These are phyloP conservation scores for Cladobotryum mycophilum DNA, from an alignment of 2,329 filamentous ascomycete species.

Conservation along the genomic window DNA sequence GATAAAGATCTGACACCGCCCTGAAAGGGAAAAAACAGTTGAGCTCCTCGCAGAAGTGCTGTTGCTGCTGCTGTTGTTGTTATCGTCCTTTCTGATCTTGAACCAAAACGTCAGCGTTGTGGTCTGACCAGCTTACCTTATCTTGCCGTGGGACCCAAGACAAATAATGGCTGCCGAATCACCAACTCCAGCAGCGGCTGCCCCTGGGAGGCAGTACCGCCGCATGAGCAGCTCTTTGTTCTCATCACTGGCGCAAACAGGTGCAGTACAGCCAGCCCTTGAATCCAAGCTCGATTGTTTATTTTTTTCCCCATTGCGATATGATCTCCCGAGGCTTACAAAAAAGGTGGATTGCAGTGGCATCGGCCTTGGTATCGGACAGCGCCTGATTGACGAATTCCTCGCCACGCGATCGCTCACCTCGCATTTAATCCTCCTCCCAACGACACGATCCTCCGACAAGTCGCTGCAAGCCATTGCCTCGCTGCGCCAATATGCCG, in stretches of 20 bases:
- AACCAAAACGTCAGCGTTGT: too few species aligned
- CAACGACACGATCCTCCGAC: conserved; percentile 68
- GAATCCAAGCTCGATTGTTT: background rate
- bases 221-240: conserved; percentile 50
- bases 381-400: conserved; percentile 86
- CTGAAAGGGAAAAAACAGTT: too few species aligned
- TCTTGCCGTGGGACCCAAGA: too few species aligned
- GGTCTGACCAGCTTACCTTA: too few species aligned
- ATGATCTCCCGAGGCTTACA: conserved; percentile 1
- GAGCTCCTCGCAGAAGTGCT: too few species aligned
- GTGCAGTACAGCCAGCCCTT: conserved; percentile 37
- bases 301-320: too few species aligned
- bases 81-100: too few species aligned
- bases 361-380: conserved; percentile 76
- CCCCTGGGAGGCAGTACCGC: conserved; percentile 31
- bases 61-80: too few species aligned
- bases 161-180: too few species aligned
- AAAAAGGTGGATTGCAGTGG: conserved; percentile 52
- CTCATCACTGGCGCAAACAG: conserved; percentile 84
- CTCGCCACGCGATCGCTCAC: conserved; percentile 59
- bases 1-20: too few species aligned
- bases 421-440: conserved; percentile 70
- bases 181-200: background rate
- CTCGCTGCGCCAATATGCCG: conserved; percentile 52
- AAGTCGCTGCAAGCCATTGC: conserved; percentile 71